phyloP scores from a whole-genome alignment of 495 filamentous ascomycete genomes.

The Daldinia concentrica region DNA sequence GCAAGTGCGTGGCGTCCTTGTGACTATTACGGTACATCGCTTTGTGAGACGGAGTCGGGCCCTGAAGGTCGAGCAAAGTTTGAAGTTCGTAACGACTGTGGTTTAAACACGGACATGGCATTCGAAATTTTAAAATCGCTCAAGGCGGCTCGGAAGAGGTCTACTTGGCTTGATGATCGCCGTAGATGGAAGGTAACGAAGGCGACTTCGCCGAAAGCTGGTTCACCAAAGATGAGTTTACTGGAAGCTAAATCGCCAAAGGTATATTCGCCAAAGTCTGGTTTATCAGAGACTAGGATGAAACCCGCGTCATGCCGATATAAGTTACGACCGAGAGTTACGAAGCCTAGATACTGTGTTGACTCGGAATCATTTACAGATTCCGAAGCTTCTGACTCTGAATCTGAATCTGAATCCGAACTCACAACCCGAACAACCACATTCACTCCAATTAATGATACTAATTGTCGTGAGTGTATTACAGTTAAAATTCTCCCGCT shows the following conservation, averaged over 20 bases:
- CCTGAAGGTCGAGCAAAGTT: not conserved
- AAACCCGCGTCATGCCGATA: not conserved
- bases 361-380: not conserved
- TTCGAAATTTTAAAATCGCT: constrained; percentile 4
- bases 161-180: not conserved
- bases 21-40: constrained; percentile 8
- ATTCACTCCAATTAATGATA: not conserved
- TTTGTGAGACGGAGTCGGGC: not conserved
- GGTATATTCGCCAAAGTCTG: not conserved
- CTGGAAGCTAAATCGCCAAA: not conserved
- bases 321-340: not conserved
- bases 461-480: not conserved
- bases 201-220: not conserved
- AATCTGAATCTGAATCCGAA: not conserved
- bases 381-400: not conserved
- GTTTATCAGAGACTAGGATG: not conserved
- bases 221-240: not conserved
- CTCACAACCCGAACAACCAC: not conserved
- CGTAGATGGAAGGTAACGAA: not conserved
- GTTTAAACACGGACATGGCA: not conserved
- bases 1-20: constrained; percentile 1
- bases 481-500: no score
- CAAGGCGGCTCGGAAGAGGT: not conserved
- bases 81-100: not conserved
- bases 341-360: not conserved